Percentiles rank a stretch among this genome's conserved stretches.
Conservation (phyloP, 2,329 filamentous ascomycete species). For the Pseudohalonectria lignicola region DNA sequence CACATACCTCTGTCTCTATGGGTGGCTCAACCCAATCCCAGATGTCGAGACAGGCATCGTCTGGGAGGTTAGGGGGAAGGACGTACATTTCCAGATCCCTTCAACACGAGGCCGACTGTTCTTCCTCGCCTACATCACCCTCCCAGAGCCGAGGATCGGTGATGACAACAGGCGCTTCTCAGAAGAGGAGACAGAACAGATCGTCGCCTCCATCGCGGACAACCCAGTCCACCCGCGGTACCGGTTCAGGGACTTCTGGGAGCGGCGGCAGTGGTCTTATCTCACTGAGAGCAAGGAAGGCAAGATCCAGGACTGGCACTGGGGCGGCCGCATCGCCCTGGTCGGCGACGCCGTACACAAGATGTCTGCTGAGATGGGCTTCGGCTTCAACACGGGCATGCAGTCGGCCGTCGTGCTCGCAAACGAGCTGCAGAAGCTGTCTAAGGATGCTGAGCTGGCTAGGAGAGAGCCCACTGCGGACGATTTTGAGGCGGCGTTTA, state of each 20-base stretch:
- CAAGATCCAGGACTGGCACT: not conserved
- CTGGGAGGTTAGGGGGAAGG: slow-evolving; percentile 1
- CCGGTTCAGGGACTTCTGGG: slow-evolving; percentile 47
- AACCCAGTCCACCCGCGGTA: not conserved
- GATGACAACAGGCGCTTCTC: not conserved
- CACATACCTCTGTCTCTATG: not conserved
- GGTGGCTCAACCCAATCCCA: not conserved
- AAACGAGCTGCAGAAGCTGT: not conserved
- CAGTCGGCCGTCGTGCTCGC: slow-evolving; percentile 3
- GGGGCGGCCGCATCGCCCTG: slow-evolving; percentile 47
- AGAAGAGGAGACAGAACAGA: not conserved
- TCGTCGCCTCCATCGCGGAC: not conserved
- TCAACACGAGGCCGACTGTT: not conserved
- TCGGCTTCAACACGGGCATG: slow-evolving; percentile 3
- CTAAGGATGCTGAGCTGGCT: not conserved
- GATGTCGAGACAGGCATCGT: slow-evolving; percentile 3
- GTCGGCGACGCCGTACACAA: slow-evolving; percentile 6
- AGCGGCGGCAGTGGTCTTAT: slow-evolving; percentile 40
- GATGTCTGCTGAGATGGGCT: slow-evolving; percentile 4
- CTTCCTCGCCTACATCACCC: slow-evolving; percentile 2
- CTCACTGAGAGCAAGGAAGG: not conserved
- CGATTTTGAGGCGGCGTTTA: not conserved
- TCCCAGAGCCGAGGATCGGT: slow-evolving; percentile 1
- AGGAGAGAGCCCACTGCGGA: not conserved
- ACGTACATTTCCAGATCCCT: not conserved